Evolutionary conservation across 2,329 filamentous ascomycete genomes (phyloP).

Genomic region (Ophiosphaerella narmari): DNA sequence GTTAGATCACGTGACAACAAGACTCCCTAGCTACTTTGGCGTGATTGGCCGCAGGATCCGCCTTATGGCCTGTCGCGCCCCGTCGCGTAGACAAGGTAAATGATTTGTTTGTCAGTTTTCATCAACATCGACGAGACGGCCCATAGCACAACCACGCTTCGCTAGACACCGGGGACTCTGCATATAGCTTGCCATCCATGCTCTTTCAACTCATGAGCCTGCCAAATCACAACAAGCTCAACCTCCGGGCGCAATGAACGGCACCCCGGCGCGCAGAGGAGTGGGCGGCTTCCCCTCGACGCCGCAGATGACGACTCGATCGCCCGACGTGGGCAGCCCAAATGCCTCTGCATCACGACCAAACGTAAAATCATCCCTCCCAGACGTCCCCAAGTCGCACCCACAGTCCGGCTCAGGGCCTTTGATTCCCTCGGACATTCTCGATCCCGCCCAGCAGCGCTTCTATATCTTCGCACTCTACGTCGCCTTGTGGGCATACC

Average conservation of each 20-base stretch:
- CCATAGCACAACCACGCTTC: not conserved
- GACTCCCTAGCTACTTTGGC: conserved; percentile 5
- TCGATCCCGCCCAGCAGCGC: conserved; percentile 90
- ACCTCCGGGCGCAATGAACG: conserved; percentile 71
- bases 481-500: conserved; percentile 75
- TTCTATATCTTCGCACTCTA: conserved; percentile 86
- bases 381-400: conserved; percentile 35
- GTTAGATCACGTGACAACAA: conserved; percentile 13
- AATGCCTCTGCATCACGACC: conserved; percentile 32
- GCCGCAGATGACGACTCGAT: conserved; percentile 59
- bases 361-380: conserved; percentile 42
- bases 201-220: conserved; percentile 21
- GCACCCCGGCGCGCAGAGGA: conserved; percentile 74
- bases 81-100: conserved; percentile 27
- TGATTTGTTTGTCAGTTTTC: conserved; percentile 34
- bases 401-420: conserved; percentile 54
- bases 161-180: not conserved
- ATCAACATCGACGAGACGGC: not conserved
- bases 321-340: conserved; percentile 30
- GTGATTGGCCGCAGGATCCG: conserved; percentile 26
- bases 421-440: conserved; percentile 76
- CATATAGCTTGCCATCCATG: conserved; percentile 1
- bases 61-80: conserved; percentile 25
- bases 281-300: conserved; percentile 78
- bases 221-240: conserved; percentile 15